phyloP scores from a whole-genome alignment of 768 basidiomycete genomes.

The Phaffia tasmanica region DNA sequence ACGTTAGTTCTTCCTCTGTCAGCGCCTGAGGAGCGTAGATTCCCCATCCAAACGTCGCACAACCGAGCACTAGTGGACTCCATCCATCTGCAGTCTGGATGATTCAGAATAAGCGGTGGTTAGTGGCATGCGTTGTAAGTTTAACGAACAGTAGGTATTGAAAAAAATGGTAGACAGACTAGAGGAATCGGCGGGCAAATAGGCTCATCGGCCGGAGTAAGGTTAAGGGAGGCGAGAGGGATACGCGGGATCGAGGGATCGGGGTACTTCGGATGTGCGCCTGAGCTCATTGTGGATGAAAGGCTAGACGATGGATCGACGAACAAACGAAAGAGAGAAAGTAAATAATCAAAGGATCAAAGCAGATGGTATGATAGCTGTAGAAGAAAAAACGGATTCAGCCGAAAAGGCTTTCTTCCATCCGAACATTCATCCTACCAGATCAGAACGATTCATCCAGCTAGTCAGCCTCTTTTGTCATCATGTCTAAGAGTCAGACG shows the following conservation, averaged over 20 bases:
- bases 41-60: constrained; percentile 35
- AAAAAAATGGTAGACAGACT: not conserved
- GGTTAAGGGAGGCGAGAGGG: not conserved
- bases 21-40: constrained; percentile 31
- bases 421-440: no score
- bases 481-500: no score
- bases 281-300: not conserved
- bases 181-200: not conserved
- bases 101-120: not conserved
- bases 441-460: no score
- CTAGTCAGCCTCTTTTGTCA: no score
- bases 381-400: no score
- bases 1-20: constrained; percentile 26
- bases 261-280: constrained; percentile 5
- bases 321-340: no score
- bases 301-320: no score
- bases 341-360: no score
- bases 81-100: not conserved
- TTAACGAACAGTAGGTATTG: not conserved
- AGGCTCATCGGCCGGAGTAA: not conserved
- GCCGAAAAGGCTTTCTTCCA: no score
- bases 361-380: no score
- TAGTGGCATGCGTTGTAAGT: not conserved
- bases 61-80: constrained; percentile 35
- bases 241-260: constrained; percentile 2